Evolutionary conservation across 106 monocot genomes (phyloP).

Genomic region (Amphibolis antarctica): DNA sequence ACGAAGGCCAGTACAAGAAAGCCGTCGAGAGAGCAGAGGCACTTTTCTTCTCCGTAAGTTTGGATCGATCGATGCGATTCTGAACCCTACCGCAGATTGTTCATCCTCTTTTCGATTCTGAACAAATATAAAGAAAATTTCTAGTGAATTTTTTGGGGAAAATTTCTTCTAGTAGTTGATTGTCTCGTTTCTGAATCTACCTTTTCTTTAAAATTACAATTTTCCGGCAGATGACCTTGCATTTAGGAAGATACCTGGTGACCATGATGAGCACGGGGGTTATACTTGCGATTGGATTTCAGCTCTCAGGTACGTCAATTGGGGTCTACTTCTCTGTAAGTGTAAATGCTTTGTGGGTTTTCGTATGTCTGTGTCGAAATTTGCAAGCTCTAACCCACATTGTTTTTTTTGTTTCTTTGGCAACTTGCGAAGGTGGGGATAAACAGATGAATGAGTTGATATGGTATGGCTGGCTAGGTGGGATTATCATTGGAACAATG

Average conservation of each 20-base stretch:
- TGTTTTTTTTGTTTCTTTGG: conserved; percentile 9
- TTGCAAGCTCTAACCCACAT: background rate
- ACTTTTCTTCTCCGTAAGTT: conserved; percentile 82
- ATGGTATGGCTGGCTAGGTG: conserved; percentile 99
- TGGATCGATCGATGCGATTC: background rate
- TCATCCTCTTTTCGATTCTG: background rate
- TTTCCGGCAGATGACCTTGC: conserved; percentile 39
- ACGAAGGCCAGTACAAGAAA: conserved; percentile 50
- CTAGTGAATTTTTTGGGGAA: background rate
- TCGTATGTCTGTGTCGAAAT: background rate
- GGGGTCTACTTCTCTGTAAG: background rate
- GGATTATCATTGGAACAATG: conserved; percentile 93
- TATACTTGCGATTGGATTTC: conserved; percentile 81
- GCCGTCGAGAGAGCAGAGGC: conserved; percentile 76
- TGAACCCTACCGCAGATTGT: conserved; percentile 60
- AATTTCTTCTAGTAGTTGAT: background rate
- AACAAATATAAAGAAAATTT: background rate
- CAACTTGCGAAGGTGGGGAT: conserved; percentile 54
- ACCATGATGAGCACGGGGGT: conserved; percentile 97
- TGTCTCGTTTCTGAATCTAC: background rate
- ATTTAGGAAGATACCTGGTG: conserved; percentile 75
- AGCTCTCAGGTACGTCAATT: conserved; percentile 62
- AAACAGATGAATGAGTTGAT: conserved; percentile 80
- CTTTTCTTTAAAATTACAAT: background rate
- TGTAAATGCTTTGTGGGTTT: background rate